Percentiles rank a stretch among this genome's conserved stretches.
Evolutionary conservation across 1,139 yeast species (phyloP).

Genomic region (Protomyces pachydermus): DNA sequence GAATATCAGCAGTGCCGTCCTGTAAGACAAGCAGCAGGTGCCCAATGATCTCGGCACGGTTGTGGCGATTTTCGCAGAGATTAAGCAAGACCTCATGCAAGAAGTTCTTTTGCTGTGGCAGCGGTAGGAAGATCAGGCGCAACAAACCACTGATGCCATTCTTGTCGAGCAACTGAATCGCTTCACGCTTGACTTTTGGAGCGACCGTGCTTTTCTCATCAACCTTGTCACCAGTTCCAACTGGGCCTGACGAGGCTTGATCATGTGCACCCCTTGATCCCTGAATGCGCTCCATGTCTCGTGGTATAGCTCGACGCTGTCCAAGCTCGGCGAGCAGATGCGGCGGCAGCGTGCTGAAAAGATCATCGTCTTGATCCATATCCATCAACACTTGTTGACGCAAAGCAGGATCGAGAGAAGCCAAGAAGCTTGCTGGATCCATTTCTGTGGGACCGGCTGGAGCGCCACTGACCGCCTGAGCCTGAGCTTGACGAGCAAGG

Average conservation of each 20-base stretch:
- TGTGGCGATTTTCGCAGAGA: slow-evolving; percentile 71
- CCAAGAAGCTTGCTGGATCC: slow-evolving; percentile 39
- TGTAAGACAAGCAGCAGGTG: slow-evolving; percentile 62
- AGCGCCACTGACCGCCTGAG: slow-evolving; percentile 10
- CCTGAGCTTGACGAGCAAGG: slow-evolving; percentile 28
- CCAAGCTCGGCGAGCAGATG: slow-evolving; percentile 40
- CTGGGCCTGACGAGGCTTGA: not conserved
- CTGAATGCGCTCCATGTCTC: slow-evolving; percentile 32
- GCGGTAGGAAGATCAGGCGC: slow-evolving; percentile 69
- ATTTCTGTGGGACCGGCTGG: slow-evolving; percentile 27
- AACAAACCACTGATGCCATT: slow-evolving; percentile 70
- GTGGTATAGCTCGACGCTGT: slow-evolving; percentile 27
- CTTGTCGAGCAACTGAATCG: slow-evolving; percentile 57
- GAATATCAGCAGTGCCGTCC: slow-evolving; percentile 64
- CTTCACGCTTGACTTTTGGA: slow-evolving; percentile 9
- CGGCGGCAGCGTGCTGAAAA: slow-evolving; percentile 38
- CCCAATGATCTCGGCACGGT: slow-evolving; percentile 71
- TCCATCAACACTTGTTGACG: slow-evolving; percentile 39
- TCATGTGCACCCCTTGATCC: slow-evolving; percentile 8
- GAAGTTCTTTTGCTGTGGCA: slow-evolving; percentile 58
- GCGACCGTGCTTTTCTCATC: not conserved
- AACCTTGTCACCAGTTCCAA: not conserved
- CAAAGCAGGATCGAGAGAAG: slow-evolving; percentile 40
- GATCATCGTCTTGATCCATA: slow-evolving; percentile 39
- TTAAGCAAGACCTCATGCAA: slow-evolving; percentile 63